phyloP scores from a whole-genome alignment of 2,329 filamentous ascomycete species.

The Pseudogymnoascus sp. region DNA sequence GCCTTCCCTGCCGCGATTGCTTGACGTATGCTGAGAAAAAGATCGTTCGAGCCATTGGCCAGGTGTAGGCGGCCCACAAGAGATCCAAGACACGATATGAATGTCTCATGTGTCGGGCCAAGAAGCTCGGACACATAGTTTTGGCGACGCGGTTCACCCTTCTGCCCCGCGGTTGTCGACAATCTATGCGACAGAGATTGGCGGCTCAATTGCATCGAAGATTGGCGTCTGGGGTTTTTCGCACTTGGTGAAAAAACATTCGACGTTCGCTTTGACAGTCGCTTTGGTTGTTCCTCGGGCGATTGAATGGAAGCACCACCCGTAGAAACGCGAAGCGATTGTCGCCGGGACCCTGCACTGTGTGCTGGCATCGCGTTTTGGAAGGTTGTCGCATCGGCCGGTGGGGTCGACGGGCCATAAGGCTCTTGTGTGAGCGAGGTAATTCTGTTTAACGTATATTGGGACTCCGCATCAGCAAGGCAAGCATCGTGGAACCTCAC shows the following conservation, averaged over 20 bases:
- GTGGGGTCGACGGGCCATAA: conserved; percentile 55
- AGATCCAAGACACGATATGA: conserved; percentile 82
- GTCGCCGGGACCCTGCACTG: conserved; percentile 25
- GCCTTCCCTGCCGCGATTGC: conserved; percentile 75
- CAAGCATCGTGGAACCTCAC: conserved; percentile 85
- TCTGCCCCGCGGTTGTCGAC: conserved; percentile 54
- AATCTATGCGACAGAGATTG: conserved; percentile 56
- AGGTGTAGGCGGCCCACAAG: conserved; percentile 87
- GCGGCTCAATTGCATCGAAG: conserved; percentile 23
- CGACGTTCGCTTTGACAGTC: conserved; percentile 26
- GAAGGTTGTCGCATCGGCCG: conserved; percentile 49
- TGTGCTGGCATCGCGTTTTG: conserved; percentile 39
- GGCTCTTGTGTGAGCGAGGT: conserved; percentile 56
- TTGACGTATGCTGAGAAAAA: conserved; percentile 74
- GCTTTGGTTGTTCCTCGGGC: conserved; percentile 25
- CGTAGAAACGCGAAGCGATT: conserved; percentile 26
- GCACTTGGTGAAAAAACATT: conserved; percentile 18
- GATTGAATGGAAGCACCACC: conserved; percentile 22
- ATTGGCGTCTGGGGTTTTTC: conserved; percentile 19
- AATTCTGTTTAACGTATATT: conserved; percentile 46
- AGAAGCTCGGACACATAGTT: conserved; percentile 80
- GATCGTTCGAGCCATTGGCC: conserved; percentile 79
- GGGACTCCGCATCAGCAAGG: conserved; percentile 52
- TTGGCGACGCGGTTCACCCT: conserved; percentile 37
- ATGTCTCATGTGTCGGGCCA: conserved; percentile 73